A percentile compares a stretch with the other conserved stretches of the same genome.
These are phyloP conservation scores for Wickerhamomyces silvicola DNA, from an alignment of 805 yeast genomes.

Conservation along the genomic window DNA sequence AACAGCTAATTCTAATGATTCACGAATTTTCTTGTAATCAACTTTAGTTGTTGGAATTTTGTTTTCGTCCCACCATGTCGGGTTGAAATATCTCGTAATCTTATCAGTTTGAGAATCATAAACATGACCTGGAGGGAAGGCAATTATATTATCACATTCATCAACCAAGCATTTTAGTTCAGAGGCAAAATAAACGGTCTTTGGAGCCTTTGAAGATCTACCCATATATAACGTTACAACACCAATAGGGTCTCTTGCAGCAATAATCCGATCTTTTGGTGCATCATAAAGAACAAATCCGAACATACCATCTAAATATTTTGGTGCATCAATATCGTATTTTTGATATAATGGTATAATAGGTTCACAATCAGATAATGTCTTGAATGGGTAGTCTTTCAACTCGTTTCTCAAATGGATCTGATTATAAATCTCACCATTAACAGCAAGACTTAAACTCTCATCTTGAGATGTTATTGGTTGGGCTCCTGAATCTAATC, in stretches of 20 bases:
- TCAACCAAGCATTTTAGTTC: slow-evolving; percentile 92
- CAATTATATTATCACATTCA: slow-evolving; percentile 86
- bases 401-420: slow-evolving; percentile 76
- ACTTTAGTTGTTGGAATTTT: slow-evolving; percentile 71
- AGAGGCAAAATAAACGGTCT: slow-evolving; percentile 83
- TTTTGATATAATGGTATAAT: slow-evolving; percentile 88
- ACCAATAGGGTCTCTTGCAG: slow-evolving; percentile 99
- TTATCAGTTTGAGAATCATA: slow-evolving; percentile 89
- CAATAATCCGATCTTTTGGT: slow-evolving; percentile 77
- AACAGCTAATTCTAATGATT: slow-evolving; percentile 84
- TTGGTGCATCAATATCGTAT: slow-evolving; percentile 86
- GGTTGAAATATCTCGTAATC: slow-evolving; percentile 81
- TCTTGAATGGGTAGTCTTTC: slow-evolving; percentile 68
- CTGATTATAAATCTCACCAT: slow-evolving; percentile 98
- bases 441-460: slow-evolving; percentile 71
- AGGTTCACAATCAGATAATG: slow-evolving; percentile 94
- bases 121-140: slow-evolving; percentile 98
- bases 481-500: slow-evolving; percentile 96
- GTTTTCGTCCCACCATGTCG: slow-evolving; percentile 88
- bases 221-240: slow-evolving; percentile 97
- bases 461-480: slow-evolving; percentile 84
- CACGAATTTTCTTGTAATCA: slow-evolving; percentile 67
- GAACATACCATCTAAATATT: slow-evolving; percentile 94
- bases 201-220: slow-evolving; percentile 56
- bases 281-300: slow-evolving; percentile 91